Conservation (phyloP, 371 early-diverging fungal species). For the Umbelopsis sp. region DNA sequence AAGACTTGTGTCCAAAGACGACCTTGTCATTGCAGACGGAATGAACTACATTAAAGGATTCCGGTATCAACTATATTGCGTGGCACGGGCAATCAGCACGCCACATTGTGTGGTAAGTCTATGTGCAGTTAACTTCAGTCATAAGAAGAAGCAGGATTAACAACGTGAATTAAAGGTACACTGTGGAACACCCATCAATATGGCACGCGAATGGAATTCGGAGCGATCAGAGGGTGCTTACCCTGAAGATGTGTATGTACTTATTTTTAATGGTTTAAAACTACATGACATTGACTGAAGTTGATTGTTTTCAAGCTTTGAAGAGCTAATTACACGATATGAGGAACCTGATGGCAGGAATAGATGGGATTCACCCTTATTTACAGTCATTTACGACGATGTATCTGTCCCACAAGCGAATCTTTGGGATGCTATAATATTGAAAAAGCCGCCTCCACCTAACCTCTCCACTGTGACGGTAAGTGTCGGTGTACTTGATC, state of each 20-base stretch:
- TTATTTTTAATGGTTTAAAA: not conserved
- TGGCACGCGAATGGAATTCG: constrained; percentile 72
- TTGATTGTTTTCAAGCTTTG: constrained; percentile 55
- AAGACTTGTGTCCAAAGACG: constrained; percentile 76
- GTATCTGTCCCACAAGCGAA: constrained; percentile 58
- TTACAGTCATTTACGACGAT: constrained; percentile 81
- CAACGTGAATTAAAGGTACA: constrained; percentile 50
- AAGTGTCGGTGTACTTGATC: constrained; percentile 24
- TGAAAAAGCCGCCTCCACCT: constrained; percentile 81
- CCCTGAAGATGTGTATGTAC: constrained; percentile 48
- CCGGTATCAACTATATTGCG: constrained; percentile 95
- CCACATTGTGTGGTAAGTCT: constrained; percentile 82
- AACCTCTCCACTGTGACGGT: constrained; percentile 80
- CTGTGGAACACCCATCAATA: constrained; percentile 68
- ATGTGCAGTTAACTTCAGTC: not conserved
- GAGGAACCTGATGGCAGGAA: constrained; percentile 94
- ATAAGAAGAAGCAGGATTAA: not conserved
- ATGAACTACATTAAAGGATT: constrained; percentile 98
- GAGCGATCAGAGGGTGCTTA: constrained; percentile 52
- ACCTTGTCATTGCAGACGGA: constrained; percentile 89
- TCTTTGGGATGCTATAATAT: constrained; percentile 81
- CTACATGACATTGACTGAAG: not conserved
- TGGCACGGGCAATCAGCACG: constrained; percentile 86
- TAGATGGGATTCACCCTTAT: constrained; percentile 96
- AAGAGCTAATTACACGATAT: constrained; percentile 85